These are phyloP conservation scores for Neocallimastix lanati DNA, from an alignment of 192 early-diverging fungal species.

Conservation along the genomic window DNA sequence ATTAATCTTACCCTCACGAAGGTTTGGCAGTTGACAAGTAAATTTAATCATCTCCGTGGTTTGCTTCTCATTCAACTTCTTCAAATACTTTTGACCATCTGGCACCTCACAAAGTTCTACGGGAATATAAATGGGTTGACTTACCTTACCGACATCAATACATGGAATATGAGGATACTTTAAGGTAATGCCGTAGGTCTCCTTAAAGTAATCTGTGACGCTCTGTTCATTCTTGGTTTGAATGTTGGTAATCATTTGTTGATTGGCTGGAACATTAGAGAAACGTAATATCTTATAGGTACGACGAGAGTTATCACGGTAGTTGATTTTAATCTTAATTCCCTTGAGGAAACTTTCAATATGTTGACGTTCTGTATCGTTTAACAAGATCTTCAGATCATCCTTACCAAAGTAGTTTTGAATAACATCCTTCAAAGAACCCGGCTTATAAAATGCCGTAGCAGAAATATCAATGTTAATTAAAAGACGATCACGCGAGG, in stretches of 20 bases:
- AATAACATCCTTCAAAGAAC: slow-evolving; percentile 1
- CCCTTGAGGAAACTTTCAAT: background rate
- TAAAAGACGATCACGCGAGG: slow-evolving; percentile 41
- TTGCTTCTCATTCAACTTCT: slow-evolving; percentile 67
- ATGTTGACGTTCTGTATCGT: background rate
- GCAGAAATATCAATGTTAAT: slow-evolving; percentile 42
- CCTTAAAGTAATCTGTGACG: slow-evolving; percentile 61
- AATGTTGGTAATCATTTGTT: background rate
- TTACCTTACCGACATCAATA: slow-evolving; percentile 37
- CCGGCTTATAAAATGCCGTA: slow-evolving; percentile 36
- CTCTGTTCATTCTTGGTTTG: background rate
- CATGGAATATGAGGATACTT: slow-evolving; percentile 63
- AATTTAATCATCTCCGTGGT: slow-evolving; percentile 92
- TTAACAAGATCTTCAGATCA: background rate
- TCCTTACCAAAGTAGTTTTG: background rate
- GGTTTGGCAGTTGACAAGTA: slow-evolving; percentile 63
- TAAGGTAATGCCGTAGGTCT: slow-evolving; percentile 50
- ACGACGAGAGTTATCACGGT: background rate
- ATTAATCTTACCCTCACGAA: slow-evolving; percentile 72
- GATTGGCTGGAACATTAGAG: background rate
- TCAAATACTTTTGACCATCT: slow-evolving; percentile 61
- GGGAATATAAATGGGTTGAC: slow-evolving; percentile 38
- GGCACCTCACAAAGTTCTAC: slow-evolving; percentile 79
- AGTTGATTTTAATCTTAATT: background rate
- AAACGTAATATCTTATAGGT: background rate